phyloP scores from a whole-genome alignment of 2,329 filamentous ascomycete genomes.

The Pyrenochaeta sp. region DNA sequence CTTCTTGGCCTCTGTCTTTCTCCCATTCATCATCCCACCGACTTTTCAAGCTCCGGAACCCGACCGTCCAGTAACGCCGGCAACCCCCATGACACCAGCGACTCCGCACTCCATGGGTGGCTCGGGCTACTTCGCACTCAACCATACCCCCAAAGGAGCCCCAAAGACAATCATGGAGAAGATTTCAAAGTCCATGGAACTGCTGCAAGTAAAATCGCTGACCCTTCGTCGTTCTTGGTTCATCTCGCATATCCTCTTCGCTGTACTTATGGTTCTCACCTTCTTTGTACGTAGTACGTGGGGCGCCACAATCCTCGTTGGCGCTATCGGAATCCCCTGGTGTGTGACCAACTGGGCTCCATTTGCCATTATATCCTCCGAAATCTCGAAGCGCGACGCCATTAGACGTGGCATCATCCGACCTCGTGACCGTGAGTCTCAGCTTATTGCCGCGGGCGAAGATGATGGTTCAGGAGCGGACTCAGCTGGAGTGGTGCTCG shows the following conservation, averaged over 20 bases:
- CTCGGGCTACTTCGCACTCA: slow-evolving; percentile 45
- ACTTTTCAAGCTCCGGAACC: slow-evolving; percentile 68
- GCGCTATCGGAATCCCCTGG: slow-evolving; percentile 88
- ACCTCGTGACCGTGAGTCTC: slow-evolving; percentile 49
- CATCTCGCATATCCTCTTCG: slow-evolving; percentile 83
- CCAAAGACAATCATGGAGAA: slow-evolving; percentile 33
- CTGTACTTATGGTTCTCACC: slow-evolving; percentile 81
- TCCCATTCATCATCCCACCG: slow-evolving; percentile 86
- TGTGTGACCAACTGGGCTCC: slow-evolving; percentile 93
- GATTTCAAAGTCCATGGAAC: slow-evolving; percentile 58
- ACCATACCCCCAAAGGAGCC: slow-evolving; percentile 24
- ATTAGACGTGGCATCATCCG: slow-evolving; percentile 63
- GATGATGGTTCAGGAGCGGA: slow-evolving; percentile 70
- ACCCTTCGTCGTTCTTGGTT: slow-evolving; percentile 92
- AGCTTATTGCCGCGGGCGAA: slow-evolving; percentile 53
- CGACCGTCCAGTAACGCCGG: slow-evolving; percentile 50
- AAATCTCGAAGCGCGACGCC: slow-evolving; percentile 84
- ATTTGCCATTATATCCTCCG: slow-evolving; percentile 92
- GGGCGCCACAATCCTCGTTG: slow-evolving; percentile 79
- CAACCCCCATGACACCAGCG: slow-evolving; percentile 47
- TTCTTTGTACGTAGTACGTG: slow-evolving; percentile 77
- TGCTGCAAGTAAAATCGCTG: slow-evolving; percentile 79
- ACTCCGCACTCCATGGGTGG: slow-evolving; percentile 44
- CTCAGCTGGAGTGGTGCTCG: slow-evolving; percentile 88
- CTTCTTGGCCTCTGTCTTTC: slow-evolving; percentile 79